Percentiles rank a stretch among this genome's conserved stretches.
These are phyloP conservation scores for Marchantia paleacea DNA, from an alignment of 225 moss, liverwort and hornwort genomes.

Conservation along the genomic window DNA sequence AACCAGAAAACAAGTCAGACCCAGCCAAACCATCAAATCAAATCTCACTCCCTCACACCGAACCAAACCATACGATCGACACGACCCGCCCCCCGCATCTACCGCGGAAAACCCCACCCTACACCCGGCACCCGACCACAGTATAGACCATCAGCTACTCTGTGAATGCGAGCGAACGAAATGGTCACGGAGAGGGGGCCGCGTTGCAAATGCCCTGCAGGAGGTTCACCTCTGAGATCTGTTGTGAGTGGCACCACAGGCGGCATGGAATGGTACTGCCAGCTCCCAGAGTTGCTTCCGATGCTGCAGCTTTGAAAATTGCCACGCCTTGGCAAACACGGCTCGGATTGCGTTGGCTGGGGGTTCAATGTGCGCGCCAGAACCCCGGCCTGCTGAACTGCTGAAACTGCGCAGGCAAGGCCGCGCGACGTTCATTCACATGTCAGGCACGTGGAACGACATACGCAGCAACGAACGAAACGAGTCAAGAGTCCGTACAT, in stretches of 20 bases:
- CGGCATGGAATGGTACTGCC: slow-evolving; percentile 68
- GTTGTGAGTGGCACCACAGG: slow-evolving; percentile 63
- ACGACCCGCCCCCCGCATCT: too few species aligned
- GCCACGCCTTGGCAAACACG: slow-evolving; percentile 34
- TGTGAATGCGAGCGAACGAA: too few species aligned
- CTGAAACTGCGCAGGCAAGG: slow-evolving; percentile 47
- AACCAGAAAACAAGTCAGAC: not conserved
- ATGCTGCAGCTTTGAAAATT: slow-evolving; percentile 71
- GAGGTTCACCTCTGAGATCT: slow-evolving; percentile 42
- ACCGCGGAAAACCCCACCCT: too few species aligned
- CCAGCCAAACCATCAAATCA: not conserved
- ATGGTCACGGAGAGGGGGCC: not conserved
- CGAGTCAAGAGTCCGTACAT: not conserved
- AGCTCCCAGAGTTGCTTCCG: slow-evolving; percentile 78
- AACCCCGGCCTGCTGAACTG: slow-evolving; percentile 53
- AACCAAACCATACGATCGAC: too few species aligned
- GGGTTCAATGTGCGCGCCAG: slow-evolving; percentile 49
- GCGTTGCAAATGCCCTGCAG: slow-evolving; percentile 2
- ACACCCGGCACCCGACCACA: too few species aligned
- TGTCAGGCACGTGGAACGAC: not conserved
- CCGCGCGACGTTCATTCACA: not conserved
- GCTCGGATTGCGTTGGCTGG: slow-evolving; percentile 68
- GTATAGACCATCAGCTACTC: too few species aligned
- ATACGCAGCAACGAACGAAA: not conserved
- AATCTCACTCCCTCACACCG: too few species aligned